Percentiles rank a stretch among this genome's conserved stretches.
Evolutionary conservation across 2,329 filamentous ascomycete species (phyloP).

Genomic region (Colletotrichum shisoi): DNA sequence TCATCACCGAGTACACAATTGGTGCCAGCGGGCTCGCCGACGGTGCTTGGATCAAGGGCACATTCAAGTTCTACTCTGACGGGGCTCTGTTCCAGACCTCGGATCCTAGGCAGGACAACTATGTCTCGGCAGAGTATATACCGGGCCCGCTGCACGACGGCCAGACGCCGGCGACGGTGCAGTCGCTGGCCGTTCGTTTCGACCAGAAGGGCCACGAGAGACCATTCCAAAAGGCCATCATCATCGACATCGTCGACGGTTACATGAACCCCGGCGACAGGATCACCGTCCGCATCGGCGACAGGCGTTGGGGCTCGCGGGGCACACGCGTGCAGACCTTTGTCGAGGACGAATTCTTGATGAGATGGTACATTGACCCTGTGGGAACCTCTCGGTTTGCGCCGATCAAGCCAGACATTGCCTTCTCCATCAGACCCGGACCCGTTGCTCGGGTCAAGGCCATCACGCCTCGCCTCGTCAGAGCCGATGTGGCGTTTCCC

Average conservation of each 20-base stretch:
- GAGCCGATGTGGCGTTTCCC: constrained; percentile 40
- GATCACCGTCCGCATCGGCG: constrained; percentile 48
- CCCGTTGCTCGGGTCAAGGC: constrained; percentile 39
- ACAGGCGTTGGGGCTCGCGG: constrained; percentile 45
- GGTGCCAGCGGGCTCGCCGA: constrained; percentile 48
- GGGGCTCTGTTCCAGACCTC: constrained; percentile 50
- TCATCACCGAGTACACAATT: constrained; percentile 44
- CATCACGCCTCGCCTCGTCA: constrained; percentile 41
- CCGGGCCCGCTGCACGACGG: constrained; percentile 43
- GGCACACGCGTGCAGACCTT: constrained; percentile 49
- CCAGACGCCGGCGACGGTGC: constrained; percentile 48
- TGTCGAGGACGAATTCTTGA: constrained; percentile 47
- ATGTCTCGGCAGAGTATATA: constrained; percentile 48
- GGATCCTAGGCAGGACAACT: constrained; percentile 45
- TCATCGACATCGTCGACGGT: constrained; percentile 49
- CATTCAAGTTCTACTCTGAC: constrained; percentile 52
- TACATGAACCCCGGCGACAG: constrained; percentile 50
- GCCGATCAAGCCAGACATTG: constrained; percentile 48
- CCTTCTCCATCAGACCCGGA: constrained; percentile 43
- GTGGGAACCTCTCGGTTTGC: constrained; percentile 49
- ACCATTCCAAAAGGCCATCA: constrained; percentile 51
- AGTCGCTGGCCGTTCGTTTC: constrained; percentile 47
- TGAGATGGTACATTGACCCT: constrained; percentile 51
- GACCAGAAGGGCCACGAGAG: constrained; percentile 52
- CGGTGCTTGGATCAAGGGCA: constrained; percentile 51